phyloP scores from a whole-genome alignment of 2,329 filamentous ascomycete genomes.

The Talaromyces pinophilus region DNA sequence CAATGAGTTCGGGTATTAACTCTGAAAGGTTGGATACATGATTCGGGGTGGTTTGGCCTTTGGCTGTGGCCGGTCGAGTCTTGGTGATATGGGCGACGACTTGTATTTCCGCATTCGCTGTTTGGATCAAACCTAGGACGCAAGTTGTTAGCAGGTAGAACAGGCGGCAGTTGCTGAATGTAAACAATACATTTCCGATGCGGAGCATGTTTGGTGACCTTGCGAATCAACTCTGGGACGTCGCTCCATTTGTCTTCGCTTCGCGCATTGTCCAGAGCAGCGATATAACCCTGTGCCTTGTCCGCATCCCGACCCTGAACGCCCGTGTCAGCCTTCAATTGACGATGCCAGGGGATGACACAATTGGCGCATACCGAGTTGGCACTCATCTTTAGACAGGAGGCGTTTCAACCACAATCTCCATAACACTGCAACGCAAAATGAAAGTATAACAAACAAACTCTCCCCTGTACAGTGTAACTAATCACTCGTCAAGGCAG shows the following conservation, averaged over 20 bases:
- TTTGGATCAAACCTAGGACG: conserved; percentile 65
- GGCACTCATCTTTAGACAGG: conserved; percentile 31
- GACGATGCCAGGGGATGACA: conserved; percentile 9
- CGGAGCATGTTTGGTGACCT: conserved; percentile 91
- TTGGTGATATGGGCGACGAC: conserved; percentile 57
- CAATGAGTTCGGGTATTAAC: conserved; percentile 43
- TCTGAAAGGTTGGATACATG: conserved; percentile 46
- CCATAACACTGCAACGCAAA: conserved; percentile 20
- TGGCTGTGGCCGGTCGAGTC: conserved; percentile 34
- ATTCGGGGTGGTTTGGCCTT: conserved; percentile 27
- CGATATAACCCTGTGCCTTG: conserved; percentile 81
- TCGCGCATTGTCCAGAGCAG: conserved; percentile 79
- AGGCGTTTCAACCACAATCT: conserved; percentile 15
- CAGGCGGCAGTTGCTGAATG: conserved; percentile 22
- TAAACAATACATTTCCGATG: conserved; percentile 70
- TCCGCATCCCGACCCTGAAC: conserved; percentile 56
- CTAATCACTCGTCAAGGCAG: neutral
- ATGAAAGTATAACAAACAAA: neutral
- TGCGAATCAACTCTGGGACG: conserved; percentile 84
- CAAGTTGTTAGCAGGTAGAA: conserved; percentile 25
- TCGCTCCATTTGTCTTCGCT: conserved; percentile 85
- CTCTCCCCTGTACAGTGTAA: conserved; percentile 3
- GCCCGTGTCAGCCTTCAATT: neutral
- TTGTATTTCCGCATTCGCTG: conserved; percentile 68
- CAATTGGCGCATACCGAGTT: conserved; percentile 19